These are phyloP conservation scores for Triglochin maritima DNA, from an alignment of 106 monocot species.

Conservation along the genomic window DNA sequence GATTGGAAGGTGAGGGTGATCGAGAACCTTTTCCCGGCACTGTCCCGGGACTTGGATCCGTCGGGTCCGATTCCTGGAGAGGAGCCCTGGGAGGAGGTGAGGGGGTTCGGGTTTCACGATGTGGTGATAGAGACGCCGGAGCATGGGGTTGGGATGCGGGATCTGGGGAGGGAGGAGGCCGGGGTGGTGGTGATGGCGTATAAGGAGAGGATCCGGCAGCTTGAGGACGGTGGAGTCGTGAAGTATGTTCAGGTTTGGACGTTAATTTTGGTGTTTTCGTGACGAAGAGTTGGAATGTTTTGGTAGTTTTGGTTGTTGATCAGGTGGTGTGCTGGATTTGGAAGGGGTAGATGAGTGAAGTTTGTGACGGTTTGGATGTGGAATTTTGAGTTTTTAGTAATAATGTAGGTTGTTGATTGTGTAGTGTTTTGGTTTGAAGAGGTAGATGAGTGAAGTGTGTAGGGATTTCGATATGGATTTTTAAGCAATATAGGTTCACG, in stretches of 20 bases:
- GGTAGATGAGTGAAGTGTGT: too few relatives aligned
- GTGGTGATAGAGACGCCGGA: slow-evolving; percentile 88
- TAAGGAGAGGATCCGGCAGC: slow-evolving; percentile 54
- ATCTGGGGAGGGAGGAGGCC: slow-evolving; percentile 34
- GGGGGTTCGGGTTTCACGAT: slow-evolving; percentile 85
- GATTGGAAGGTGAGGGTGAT: slow-evolving; percentile 78
- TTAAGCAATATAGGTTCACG: too few relatives aligned
- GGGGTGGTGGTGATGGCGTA: slow-evolving; percentile 66
- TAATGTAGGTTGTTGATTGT: too few relatives aligned
- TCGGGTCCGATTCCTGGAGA: not conserved
- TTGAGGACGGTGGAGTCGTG: slow-evolving; percentile 31
- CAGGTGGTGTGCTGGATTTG: not conserved
- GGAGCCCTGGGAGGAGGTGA: slow-evolving; percentile 4
- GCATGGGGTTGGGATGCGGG: slow-evolving; percentile 42
- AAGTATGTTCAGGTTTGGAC: slow-evolving; percentile 74
- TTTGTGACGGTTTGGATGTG: too few relatives aligned
- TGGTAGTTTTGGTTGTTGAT: not conserved
- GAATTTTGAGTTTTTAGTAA: too few relatives aligned
- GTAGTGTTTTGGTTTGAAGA: too few relatives aligned
- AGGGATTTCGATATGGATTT: too few relatives aligned
- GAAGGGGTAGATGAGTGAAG: not conserved
- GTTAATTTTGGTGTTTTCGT: not conserved
- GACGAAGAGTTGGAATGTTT: not conserved
- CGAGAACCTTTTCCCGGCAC: slow-evolving; percentile 91
- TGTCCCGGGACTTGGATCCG: slow-evolving; percentile 43